These are phyloP conservation scores for Globisporangium acanthophoron DNA, from an alignment of 352 stramenopile genomes.

Conservation along the genomic window DNA sequence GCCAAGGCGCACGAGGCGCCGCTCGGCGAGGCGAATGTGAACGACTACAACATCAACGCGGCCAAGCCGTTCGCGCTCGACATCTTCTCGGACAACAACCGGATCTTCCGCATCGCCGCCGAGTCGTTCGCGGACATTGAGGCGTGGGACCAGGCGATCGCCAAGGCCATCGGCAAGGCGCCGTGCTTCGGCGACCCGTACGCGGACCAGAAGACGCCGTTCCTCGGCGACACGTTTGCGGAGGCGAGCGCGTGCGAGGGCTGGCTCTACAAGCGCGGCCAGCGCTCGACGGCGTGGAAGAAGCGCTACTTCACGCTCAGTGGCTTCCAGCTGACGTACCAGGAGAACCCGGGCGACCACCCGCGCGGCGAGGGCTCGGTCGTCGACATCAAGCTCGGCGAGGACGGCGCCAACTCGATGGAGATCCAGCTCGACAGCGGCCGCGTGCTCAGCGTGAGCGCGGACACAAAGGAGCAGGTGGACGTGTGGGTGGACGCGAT, in stretches of 20 bases:
- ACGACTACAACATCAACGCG: constrained; percentile 68
- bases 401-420: constrained; percentile 37
- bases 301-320: constrained; percentile 76
- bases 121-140: constrained; percentile 69
- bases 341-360: constrained; percentile 53
- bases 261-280: constrained; percentile 66
- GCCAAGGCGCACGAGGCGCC: constrained; percentile 44
- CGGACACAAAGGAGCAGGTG: constrained; percentile 45
- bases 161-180: constrained; percentile 33
- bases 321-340: constrained; percentile 50
- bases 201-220: constrained; percentile 48
- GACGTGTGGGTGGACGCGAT: constrained; percentile 61
- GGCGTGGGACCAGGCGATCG: constrained; percentile 62
- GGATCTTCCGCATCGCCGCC: constrained; percentile 63
- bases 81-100: constrained; percentile 79
- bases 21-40: constrained; percentile 55
- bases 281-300: constrained; percentile 57
- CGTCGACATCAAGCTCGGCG: constrained; percentile 50
- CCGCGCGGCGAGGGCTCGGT: constrained; percentile 55
- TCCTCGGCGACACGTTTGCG: constrained; percentile 49
- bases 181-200: constrained; percentile 68
- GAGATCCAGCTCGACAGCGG: constrained; percentile 64
- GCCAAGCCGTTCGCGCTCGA: constrained; percentile 64
- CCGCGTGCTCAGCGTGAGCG: constrained; percentile 56
- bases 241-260: constrained; percentile 57